Percentiles rank a stretch among this genome's conserved stretches.
Evolutionary conservation across 768 basidiomycete species (phyloP).

Genomic region (Roridomyces roridus): DNA sequence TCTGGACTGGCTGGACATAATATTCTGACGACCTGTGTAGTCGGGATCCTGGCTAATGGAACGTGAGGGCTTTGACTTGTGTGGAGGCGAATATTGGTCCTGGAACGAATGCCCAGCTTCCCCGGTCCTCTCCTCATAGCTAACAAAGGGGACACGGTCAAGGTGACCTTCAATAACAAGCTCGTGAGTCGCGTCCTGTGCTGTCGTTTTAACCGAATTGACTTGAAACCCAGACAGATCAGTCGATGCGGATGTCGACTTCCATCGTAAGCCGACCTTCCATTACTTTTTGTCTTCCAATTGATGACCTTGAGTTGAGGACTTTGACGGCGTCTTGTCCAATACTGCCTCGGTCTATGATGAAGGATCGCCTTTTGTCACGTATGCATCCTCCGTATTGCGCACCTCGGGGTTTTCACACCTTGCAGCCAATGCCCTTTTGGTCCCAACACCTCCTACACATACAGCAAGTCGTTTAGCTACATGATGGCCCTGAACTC

Average conservation of each 20-base stretch:
- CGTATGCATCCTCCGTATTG: neutral
- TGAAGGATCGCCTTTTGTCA: conserved; percentile 15
- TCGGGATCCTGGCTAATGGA: conserved; percentile 9
- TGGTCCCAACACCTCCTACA: conserved; percentile 13
- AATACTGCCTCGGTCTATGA: conserved; percentile 8
- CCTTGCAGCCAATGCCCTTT: conserved; percentile 6
- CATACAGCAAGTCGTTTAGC: conserved; percentile 5
- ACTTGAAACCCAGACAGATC: no score
- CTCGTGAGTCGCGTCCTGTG: no score
- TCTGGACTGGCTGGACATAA: neutral
- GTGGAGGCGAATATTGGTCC: no score
- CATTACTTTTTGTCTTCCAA: no score
- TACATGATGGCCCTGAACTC: no score
- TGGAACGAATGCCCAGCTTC: neutral
- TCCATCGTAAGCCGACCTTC: conserved; percentile 3
- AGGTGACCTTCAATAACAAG: conserved; percentile 13
- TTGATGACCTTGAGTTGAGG: no score
- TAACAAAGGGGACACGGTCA: conserved; percentile 14
- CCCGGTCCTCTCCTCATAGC: conserved; percentile 16
- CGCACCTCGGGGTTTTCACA: neutral
- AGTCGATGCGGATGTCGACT: conserved; percentile 14
- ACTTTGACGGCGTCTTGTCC: conserved; percentile 17
- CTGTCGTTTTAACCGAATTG: no score
- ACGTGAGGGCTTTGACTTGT: no score
- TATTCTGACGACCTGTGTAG: neutral